These are phyloP conservation scores for Quillaja saponaria DNA, from an alignment of 306 rosid genomes.

Conservation along the genomic window DNA sequence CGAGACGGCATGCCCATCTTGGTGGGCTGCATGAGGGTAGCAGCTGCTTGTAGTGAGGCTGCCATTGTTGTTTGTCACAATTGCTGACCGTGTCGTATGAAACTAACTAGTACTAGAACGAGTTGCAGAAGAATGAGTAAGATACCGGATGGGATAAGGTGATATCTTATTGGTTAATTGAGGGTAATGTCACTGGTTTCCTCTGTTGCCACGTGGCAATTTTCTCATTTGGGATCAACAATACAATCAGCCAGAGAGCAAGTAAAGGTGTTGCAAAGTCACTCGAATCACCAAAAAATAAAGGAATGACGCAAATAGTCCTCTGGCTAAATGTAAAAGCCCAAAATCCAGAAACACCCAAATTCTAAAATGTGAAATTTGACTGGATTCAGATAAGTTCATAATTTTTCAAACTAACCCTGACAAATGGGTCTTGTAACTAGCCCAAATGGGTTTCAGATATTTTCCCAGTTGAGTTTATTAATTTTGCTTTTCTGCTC, in stretches of 20 bases:
- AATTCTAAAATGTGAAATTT: no score
- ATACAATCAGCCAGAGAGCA: slow-evolving; percentile 32
- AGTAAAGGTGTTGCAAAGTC: no score
- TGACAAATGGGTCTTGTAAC: no score
- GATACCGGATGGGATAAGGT: slow-evolving; percentile 93
- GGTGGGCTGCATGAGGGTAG: slow-evolving; percentile 83
- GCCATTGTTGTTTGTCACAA: slow-evolving; percentile 55
- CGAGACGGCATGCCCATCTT: slow-evolving; percentile 51
- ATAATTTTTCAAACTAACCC: no score
- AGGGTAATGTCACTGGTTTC: slow-evolving; percentile 35
- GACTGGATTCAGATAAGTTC: no score
- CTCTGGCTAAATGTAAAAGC: no score
- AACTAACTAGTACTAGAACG: slow-evolving; percentile 24
- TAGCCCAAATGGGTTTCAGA: no score
- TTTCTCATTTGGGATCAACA: slow-evolving; percentile 41
- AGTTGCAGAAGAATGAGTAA: slow-evolving; percentile 34
- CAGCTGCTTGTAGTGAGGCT: slow-evolving; percentile 94
- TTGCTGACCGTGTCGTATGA: slow-evolving; percentile 13
- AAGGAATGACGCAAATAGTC: not conserved
- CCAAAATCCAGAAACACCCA: no score
- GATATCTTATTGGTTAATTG: slow-evolving; percentile 58
- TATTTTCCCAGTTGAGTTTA: no score
- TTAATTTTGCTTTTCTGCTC: no score
- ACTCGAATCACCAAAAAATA: not conserved
- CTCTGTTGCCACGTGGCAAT: slow-evolving; percentile 50